A percentile compares a stretch with the other conserved stretches of the same genome.
Conservation (phyloP, 768 basidiomycete species). For the Leccinum boreale region DNA sequence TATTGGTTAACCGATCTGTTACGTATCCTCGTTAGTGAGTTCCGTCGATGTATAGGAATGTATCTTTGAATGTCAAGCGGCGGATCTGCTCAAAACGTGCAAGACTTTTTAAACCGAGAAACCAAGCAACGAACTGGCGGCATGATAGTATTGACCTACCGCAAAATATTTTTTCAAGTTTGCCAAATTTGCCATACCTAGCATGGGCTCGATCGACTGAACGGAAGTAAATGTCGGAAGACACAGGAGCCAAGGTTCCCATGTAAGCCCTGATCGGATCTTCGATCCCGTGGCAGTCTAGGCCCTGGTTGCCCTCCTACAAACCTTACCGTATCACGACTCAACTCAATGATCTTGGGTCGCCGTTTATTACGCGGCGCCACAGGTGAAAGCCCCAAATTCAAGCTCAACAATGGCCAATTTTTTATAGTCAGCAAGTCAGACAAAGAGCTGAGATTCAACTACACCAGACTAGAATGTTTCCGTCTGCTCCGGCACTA, state of each 20-base stretch:
- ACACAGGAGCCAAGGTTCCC: not conserved
- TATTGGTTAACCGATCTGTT: constrained; percentile 8
- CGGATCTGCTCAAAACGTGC: not conserved
- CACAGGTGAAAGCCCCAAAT: constrained; percentile 10
- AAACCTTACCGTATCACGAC: constrained; percentile 1
- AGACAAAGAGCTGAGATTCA: constrained; percentile 37
- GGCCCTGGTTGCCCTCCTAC: constrained; percentile 7
- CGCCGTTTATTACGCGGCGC: constrained; percentile 20
- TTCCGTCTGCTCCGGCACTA: constrained; percentile 90
- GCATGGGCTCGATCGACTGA: not conserved
- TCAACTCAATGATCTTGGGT: constrained; percentile 8
- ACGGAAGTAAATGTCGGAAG: constrained; percentile 12
- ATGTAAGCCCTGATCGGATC: not conserved
- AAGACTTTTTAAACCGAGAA: not conserved
- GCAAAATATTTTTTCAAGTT: not conserved
- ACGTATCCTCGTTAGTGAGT: constrained; percentile 13
- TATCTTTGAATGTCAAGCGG: not conserved
- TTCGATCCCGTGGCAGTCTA: not conserved
- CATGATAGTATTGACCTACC: not conserved
- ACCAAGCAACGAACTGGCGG: not conserved
- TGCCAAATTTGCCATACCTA: not conserved
- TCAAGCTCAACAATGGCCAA: constrained; percentile 22
- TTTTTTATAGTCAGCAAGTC: constrained; percentile 24
- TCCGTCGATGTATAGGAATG: not conserved
- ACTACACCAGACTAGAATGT: constrained; percentile 85